Evolutionary conservation across 306 rosid species (phyloP).

Genomic region (Casuarina equisetifolia): DNA sequence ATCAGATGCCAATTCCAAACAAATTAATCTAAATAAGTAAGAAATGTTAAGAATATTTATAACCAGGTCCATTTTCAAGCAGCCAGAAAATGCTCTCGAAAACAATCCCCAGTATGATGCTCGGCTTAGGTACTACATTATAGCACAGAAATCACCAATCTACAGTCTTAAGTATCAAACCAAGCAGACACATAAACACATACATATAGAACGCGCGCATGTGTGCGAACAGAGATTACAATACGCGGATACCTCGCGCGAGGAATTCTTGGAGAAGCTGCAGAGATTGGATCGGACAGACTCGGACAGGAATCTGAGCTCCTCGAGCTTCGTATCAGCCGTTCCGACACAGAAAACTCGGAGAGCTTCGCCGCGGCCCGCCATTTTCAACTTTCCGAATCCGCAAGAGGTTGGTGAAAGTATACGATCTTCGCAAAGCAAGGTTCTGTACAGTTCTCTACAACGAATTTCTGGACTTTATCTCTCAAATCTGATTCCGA

Average conservation of each 20-base stretch:
- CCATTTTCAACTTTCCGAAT: slow-evolving; percentile 26
- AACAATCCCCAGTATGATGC: neutral
- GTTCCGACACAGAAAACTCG: slow-evolving; percentile 83
- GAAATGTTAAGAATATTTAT: neutral
- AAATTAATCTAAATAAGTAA: neutral
- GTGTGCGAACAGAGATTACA: neutral
- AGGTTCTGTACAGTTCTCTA: too few species aligned
- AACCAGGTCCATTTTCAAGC: neutral
- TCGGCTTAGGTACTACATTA: neutral
- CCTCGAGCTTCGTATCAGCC: slow-evolving; percentile 78
- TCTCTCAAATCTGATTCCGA: too few species aligned
- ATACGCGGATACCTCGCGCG: slow-evolving; percentile 39
- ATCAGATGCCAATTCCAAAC: neutral
- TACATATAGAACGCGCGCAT: neutral
- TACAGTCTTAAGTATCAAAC: neutral
- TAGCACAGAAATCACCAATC: neutral
- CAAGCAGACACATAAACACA: neutral
- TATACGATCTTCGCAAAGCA: neutral
- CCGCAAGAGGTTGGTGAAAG: neutral
- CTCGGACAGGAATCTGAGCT: slow-evolving; percentile 67
- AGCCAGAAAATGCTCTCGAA: neutral
- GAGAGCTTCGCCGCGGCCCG: slow-evolving; percentile 13
- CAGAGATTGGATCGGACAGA: slow-evolving; percentile 62
- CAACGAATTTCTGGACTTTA: too few species aligned
- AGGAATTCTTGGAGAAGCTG: slow-evolving; percentile 46